Evolutionary conservation across 495 filamentous ascomycete genomes (phyloP).

Genomic region (Neurospora sublineolata): DNA sequence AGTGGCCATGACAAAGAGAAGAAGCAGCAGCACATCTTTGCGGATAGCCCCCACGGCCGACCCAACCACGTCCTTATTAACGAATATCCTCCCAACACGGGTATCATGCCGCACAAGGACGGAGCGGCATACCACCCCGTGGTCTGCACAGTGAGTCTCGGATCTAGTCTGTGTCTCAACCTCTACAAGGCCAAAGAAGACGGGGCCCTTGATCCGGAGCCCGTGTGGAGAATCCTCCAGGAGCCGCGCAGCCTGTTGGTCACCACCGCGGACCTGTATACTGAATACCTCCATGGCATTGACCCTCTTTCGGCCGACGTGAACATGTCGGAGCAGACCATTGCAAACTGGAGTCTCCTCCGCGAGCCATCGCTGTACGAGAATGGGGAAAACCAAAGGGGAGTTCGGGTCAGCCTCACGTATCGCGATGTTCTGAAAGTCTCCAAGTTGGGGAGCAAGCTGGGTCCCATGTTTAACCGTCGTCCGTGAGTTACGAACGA

Average conservation of each 20-base stretch:
- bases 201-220: slow-evolving; percentile 32
- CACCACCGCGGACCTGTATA: slow-evolving; percentile 57
- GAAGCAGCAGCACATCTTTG: slow-evolving; percentile 44
- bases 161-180: slow-evolving; percentile 65
- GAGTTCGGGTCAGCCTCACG: slow-evolving; percentile 72
- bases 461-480: slow-evolving; percentile 45
- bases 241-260: slow-evolving; percentile 76
- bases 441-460: slow-evolving; percentile 56
- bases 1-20: slow-evolving; percentile 5
- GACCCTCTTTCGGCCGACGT: slow-evolving; percentile 48
- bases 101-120: slow-evolving; percentile 96
- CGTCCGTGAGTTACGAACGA: not conserved
- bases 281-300: slow-evolving; percentile 67
- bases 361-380: slow-evolving; percentile 46
- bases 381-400: slow-evolving; percentile 47
- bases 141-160: slow-evolving; percentile 83
- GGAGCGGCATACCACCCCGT: slow-evolving; percentile 75
- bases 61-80: slow-evolving; percentile 94
- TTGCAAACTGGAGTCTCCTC: slow-evolving; percentile 79
- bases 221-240: slow-evolving; percentile 64
- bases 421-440: slow-evolving; percentile 90
- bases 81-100: slow-evolving; percentile 77
- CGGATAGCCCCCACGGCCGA: slow-evolving; percentile 52
- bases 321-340: slow-evolving; percentile 44
- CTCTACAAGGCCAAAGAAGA: slow-evolving; percentile 55